phyloP scores from a whole-genome alignment of 1,139 yeast genomes.

The Cylindricascospora bacillispora region DNA sequence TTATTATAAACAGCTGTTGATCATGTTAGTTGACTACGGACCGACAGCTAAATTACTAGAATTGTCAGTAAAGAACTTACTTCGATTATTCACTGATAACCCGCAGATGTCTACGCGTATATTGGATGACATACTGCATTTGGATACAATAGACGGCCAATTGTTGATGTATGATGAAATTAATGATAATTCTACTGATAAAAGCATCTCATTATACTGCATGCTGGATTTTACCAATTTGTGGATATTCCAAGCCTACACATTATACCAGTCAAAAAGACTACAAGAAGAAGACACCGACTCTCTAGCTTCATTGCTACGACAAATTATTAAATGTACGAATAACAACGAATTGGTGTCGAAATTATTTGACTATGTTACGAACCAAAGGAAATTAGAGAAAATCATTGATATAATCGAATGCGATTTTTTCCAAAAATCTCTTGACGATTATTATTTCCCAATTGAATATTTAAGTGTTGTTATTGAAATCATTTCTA shows the following conservation, averaged over 20 bases:
- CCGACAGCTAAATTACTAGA: slow-evolving; percentile 9
- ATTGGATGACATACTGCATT: slow-evolving; percentile 10
- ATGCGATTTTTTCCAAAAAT: slow-evolving; percentile 15
- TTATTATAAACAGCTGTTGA: slow-evolving; percentile 8
- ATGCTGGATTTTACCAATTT: slow-evolving; percentile 22
- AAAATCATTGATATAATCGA: slow-evolving; percentile 15
- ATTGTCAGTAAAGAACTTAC: slow-evolving; percentile 8
- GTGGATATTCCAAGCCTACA: slow-evolving; percentile 22
- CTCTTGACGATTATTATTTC: slow-evolving; percentile 7
- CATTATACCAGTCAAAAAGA: slow-evolving; percentile 11
- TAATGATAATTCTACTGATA: slow-evolving; percentile 2
- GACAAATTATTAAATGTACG: slow-evolving; percentile 13
- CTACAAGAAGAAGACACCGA: slow-evolving; percentile 2
- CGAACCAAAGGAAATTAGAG: slow-evolving; percentile 7
- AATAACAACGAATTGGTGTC: slow-evolving; percentile 17
- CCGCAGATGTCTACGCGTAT: slow-evolving; percentile 5
- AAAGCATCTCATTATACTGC: slow-evolving; percentile 7
- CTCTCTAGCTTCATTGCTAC: slow-evolving; percentile 10
- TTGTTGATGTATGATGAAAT: background rate
- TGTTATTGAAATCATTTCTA: slow-evolving; percentile 16
- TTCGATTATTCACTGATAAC: slow-evolving; percentile 7
- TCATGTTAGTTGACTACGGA: slow-evolving; percentile 13
- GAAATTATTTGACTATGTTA: slow-evolving; percentile 17
- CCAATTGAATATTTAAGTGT: slow-evolving; percentile 9
- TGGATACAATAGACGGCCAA: background rate